Evolutionary conservation across 768 basidiomycete genomes (phyloP).

Genomic region (Kwoniella mangroviensis): DNA sequence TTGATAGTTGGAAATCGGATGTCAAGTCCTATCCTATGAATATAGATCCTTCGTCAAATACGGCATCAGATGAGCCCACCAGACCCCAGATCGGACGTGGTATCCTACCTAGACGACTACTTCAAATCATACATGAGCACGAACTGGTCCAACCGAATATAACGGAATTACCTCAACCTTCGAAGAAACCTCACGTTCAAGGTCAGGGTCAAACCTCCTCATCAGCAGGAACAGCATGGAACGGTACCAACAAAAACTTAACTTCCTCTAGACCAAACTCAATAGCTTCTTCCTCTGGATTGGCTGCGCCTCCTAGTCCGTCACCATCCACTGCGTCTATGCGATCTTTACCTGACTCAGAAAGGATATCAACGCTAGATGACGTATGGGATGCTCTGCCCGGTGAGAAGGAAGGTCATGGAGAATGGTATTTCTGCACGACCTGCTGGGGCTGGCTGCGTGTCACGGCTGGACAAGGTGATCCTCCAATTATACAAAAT

Average conservation of each 20-base stretch:
- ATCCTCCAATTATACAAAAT: constrained; percentile 14
- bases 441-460: constrained; percentile 49
- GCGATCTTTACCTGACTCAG: constrained; percentile 10
- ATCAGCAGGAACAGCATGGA: constrained; percentile 5
- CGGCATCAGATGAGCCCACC: constrained; percentile 13
- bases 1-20: constrained; percentile 28
- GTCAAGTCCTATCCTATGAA: constrained; percentile 25
- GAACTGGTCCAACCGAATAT: constrained; percentile 43
- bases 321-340: constrained; percentile 15
- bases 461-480: constrained; percentile 24
- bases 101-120: constrained; percentile 35
- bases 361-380: constrained; percentile 22
- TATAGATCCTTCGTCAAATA: constrained; percentile 13
- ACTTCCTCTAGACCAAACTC: constrained; percentile 7
- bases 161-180: constrained; percentile 28
- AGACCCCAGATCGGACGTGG: constrained; percentile 45
- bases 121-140: constrained; percentile 43
- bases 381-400: constrained; percentile 48
- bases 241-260: constrained; percentile 7
- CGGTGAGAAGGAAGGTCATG: constrained; percentile 27
- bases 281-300: constrained; percentile 5
- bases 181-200: constrained; percentile 13
- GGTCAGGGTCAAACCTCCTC: not conserved
- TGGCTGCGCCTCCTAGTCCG: constrained; percentile 17
- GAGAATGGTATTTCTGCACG: constrained; percentile 48